Evolutionary conservation across 1,284 basidiomycete genomes (phyloP), one percentile per base, ranked within the genome.

Genomic region (Ganoderma sinense): DNA sequence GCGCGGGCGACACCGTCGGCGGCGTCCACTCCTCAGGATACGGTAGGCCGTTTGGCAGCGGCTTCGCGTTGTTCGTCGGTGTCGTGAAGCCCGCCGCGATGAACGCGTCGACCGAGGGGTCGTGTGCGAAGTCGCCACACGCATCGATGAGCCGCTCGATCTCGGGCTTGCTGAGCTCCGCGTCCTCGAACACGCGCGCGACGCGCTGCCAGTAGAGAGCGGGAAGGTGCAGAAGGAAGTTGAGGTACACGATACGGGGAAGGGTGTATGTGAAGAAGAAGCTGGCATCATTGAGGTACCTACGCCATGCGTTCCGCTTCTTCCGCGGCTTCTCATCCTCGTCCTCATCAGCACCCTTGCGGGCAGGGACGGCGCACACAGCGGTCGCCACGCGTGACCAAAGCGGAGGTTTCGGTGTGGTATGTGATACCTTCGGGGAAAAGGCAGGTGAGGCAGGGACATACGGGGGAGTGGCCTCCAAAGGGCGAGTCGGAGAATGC

Each of bases 301-400:
- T 33, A 7, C 68, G 69, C 68, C 74, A 75, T 40, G 66, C 36
- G 6, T 55, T 63, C 4, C 65, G 68, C 29, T 60, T 65, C 48
- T 53, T 67, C 26, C 62, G 59, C 10, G 40, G 36, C 20, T 60
- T 36, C 36, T 70, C 69, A 10, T 66, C 61, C 11, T 75, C 64
- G 4, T 67, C 69, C 4, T 31, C 40, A 4, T 66, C 58, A 23
- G 43, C 1, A 18, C 2, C 48, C 14, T 48, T 62, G 5, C 98
- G 20, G 97, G 98, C 66, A 97, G 95, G 83, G 98, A 99, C 78
- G 91, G 97, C 29, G 97, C 96, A 71, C 26, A 61, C 11, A 7
- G 40, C 7, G 98, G 97, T 69, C 41, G 39, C n/a, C n/a, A 43
- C 36, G 23, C 59, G 59, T 40, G 59, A 61, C 23, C 26, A 40